phyloP scores from a whole-genome alignment of 164 flowering plant genomes.

The Nelumbo lutea region DNA sequence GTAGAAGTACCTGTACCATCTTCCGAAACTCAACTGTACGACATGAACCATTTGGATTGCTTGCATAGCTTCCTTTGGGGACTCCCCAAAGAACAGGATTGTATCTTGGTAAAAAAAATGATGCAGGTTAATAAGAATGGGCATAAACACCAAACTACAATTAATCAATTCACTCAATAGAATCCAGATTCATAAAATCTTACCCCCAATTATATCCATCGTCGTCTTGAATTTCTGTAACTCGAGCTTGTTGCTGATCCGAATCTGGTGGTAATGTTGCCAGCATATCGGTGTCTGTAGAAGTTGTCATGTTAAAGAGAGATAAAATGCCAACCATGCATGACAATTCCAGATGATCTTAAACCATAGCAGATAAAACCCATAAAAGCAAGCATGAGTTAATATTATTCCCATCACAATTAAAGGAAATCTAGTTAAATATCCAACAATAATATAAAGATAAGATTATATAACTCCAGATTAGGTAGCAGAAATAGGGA shows the following conservation, averaged over 20 bases:
- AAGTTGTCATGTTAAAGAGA: slow-evolving; percentile 10
- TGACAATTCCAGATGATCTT: not conserved
- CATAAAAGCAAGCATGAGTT: no score
- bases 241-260: slow-evolving; percentile 72
- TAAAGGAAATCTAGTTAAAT: not conserved
- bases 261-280: slow-evolving; percentile 83
- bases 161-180: not conserved
- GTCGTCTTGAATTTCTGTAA: slow-evolving; percentile 64
- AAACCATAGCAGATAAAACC: not conserved
- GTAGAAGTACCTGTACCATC: slow-evolving; percentile 80
- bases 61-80: slow-evolving; percentile 97
- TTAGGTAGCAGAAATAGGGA: no score
- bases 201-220: slow-evolving; percentile 99
- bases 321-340: not conserved
- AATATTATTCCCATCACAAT: not conserved
- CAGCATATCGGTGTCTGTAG: slow-evolving; percentile 50
- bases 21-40: slow-evolving; percentile 80
- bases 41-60: slow-evolving; percentile 64
- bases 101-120: slow-evolving; percentile 41
- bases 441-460: not conserved
- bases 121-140: not conserved
- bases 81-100: slow-evolving; percentile 97
- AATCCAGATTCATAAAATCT: slow-evolving; percentile 10
- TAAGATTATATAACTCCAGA: no score
- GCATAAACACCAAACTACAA: not conserved